Evolutionary conservation across 768 basidiomycete species (phyloP), one percentile per base, ranked within the genome.

Genomic region (Psilocybe cyanescens): DNA sequence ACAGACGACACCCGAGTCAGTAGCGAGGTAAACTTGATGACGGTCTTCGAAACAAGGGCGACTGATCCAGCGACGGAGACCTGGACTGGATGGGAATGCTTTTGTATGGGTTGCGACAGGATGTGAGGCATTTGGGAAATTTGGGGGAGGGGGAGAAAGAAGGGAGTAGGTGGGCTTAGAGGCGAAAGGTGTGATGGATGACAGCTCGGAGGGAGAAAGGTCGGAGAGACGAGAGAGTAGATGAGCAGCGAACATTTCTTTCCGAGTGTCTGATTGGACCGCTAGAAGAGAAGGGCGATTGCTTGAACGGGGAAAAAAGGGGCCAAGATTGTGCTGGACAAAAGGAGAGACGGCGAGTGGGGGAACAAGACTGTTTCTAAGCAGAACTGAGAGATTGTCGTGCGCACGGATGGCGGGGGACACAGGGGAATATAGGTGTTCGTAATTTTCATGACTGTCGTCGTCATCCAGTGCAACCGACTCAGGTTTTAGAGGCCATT

Each of bases 1-100:
- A 37, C 77, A 61, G 17, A 76, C 68, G 39, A 81, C 71, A 11
- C 71, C 77, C 16, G 70, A 75, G 8, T 74, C 70, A 24, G 73
- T 69, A 3, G 79, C 78, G 11, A 81, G 72, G 77, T 86, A 89
- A 3, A 90, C 76, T 29, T 77, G 73, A 63, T 83, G 76, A 33
- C 90, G 80, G 58, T 93, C 90, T 72, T 94, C 91, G 71, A 91
- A 92, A 69, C 88, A 89, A 28, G 89, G 87, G 3, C 91, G 87
- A 39, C 79, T 77, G 62, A 85, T 79, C 92, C 92, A 94, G n/a
- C 76, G 81, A 46, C 80, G 81, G 49, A 94, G 76, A 57, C 89
- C 87, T 12, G 76, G 76, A 68, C 87, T 88, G 44, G 74, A 73
- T n/a, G 67, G 69, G 39, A 75, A 75, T 44, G 79, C 67, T 41